Evolutionary conservation across 371 early-diverging fungal genomes (phyloP), one percentile per base, ranked within the genome.

Genomic region (Mucor mucedo): DNA sequence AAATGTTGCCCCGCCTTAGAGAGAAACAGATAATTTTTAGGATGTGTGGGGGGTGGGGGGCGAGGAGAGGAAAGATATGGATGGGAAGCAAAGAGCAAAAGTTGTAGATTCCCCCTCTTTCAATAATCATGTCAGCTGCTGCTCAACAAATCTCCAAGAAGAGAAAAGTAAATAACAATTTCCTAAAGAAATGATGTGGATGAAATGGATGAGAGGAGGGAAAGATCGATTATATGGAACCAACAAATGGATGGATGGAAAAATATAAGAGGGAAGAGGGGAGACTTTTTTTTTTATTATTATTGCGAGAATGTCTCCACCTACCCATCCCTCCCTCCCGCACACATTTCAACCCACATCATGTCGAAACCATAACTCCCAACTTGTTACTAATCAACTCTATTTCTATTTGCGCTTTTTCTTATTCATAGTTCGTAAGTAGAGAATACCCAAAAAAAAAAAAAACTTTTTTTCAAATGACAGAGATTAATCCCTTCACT

Each of bases 91-190:
- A 30, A 47, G 33, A 10, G 30, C 30, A 35, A 33, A 32, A 45
- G 33, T 45, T 16, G 35, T 35, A 58, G 47, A 58, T 47, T 50
- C 59, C 59, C 28, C 63, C 60, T 67, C 71, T 71, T 71, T 67
- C 63, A 58, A 50, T 59, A 42, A 69, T 67, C 67, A 71, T 71
- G 71, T 75, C 77, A 69, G 77, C 76, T 66, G 50, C 50, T 66
- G 50, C 50, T 30, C 50, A 50, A 50, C 83, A 84, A 72, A 84
- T 85, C 72, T 81, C 82, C 83, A 89, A 89, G 87, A 89, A 89
- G 87, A 87, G 89, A 80, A 89, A 89, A 86, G 89, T 86, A 79
- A 55, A 68, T 38, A 33, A 45, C 29, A 39, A 63, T 53, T 30
- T 42, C 4, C 4, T 35, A 35, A 35, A n/a, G 13, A 13, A 9